phyloP scores from a whole-genome alignment of 1,139 yeast genomes.

The Pichia sp. region DNA sequence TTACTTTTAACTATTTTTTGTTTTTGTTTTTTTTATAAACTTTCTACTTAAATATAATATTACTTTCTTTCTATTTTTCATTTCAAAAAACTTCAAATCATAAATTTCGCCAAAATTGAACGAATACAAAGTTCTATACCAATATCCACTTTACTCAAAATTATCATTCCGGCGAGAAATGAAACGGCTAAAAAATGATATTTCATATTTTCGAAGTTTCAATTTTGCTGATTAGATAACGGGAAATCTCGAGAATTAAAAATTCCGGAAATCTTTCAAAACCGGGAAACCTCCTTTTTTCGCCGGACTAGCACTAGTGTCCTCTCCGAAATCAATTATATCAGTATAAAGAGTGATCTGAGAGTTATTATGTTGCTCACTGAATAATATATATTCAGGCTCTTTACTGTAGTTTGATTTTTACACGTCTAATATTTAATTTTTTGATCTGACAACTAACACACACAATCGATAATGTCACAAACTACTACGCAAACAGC shows the following conservation, averaged over 20 bases:
- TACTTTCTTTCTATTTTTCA: neutral
- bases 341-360: neutral
- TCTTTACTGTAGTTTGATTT: neutral
- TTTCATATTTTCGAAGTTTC: neutral
- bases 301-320: neutral
- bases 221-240: neutral
- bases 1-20: neutral
- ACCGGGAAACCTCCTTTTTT: neutral
- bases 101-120: no score
- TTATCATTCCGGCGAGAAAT: neutral
- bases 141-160: neutral
- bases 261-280: neutral
- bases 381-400: neutral
- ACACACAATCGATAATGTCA: neutral
- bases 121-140: no score
- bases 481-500: conserved; percentile 10
- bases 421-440: no score
- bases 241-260: neutral
- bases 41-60: neutral
- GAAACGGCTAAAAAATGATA: neutral
- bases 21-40: neutral
- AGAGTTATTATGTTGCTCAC: neutral
- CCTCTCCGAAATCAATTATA: neutral
- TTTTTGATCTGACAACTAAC: no score
- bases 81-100: neutral